These are phyloP conservation scores for Rhodotorula diobovata DNA, from an alignment of 768 basidiomycete species.

Conservation along the genomic window DNA sequence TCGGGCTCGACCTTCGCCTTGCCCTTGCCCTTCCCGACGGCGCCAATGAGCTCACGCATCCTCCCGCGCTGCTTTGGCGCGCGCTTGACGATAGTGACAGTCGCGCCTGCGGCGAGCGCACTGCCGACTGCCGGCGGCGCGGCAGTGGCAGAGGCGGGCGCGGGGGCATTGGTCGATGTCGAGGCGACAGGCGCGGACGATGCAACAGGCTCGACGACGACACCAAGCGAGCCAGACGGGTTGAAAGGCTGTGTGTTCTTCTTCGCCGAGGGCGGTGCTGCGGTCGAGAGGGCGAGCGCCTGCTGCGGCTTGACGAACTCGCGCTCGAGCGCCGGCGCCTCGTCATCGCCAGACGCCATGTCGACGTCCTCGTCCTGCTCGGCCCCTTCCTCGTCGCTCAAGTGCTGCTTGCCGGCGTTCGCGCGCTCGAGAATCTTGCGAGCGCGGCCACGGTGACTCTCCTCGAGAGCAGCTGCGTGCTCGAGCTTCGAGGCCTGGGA, in stretches of 20 bases:
- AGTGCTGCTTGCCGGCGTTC: slow-evolving; percentile 40
- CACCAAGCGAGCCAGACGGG: slow-evolving; percentile 34
- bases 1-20: slow-evolving; percentile 42
- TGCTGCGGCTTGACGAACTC: slow-evolving; percentile 24
- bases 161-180: not conserved
- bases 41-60: slow-evolving; percentile 42
- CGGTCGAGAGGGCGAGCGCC: slow-evolving; percentile 16
- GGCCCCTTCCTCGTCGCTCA: slow-evolving; percentile 29
- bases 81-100: slow-evolving; percentile 52
- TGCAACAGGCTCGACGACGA: slow-evolving; percentile 47
- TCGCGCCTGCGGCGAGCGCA: slow-evolving; percentile 53
- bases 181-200: slow-evolving; percentile 44
- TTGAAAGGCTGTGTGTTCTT: slow-evolving; percentile 23
- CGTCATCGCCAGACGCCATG: slow-evolving; percentile 59
- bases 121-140: slow-evolving; percentile 21
- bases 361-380: slow-evolving; percentile 58
- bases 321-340: slow-evolving; percentile 5
- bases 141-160: not conserved
- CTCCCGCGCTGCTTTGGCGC: slow-evolving; percentile 33
- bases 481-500: slow-evolving; percentile 49
- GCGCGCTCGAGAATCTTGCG: slow-evolving; percentile 36
- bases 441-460: slow-evolving; percentile 27
- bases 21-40: slow-evolving; percentile 38
- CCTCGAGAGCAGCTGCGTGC: slow-evolving; percentile 26
- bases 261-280: slow-evolving; percentile 5